Base-by-base conservation (phyloP, 2,329 filamentous ascomycete genomes). In the Hypoxylon sp. region DNA sequence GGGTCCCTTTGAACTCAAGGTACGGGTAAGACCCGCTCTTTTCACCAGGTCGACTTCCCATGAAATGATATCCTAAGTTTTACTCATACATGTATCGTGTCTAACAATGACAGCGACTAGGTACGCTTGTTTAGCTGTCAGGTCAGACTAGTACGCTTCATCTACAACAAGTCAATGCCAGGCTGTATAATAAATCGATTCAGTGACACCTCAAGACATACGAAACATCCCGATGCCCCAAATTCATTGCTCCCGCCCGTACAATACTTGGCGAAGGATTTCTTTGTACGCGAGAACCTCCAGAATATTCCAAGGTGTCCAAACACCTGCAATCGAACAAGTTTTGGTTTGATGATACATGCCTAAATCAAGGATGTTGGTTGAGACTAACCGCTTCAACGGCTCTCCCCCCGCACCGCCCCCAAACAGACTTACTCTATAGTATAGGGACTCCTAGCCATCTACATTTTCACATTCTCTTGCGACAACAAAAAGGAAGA, bases 271-370 rank as follows among this genome's bases (percentile, higher is more conserved):
- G 14, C 14, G n/a, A n/a, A 49, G 11, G n/a, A 10, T 17, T 50
- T 28, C 28, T 34, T 13, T 19, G 28, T 50, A 21, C 48, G 48
- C 28, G 28, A 50, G 23, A 34, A 50, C n/a, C 28, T 34, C n/a
- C 14, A n/a, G 9, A 14, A 5, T 17, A 11, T 14, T 46, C 17
- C n/a, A 46, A 21, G 17, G 13, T 21, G 43, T 3, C 34, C 11
- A n/a, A 38, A 38, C 4, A 38, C 4, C 14, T 6, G 17, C 4
- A 30, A 23, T 49, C 10, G 46, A 49, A 30, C 46, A 49, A 17
- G 6, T 30, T n/a, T 14, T 49, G 23, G 46, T 5, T 30, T 30
- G 23, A 49, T 49, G 11, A 13, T 49, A 30, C 10, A 23, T 49
- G 45, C 23, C 10, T 28, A 1, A 49, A 49, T 25, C 23, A 49